Conservation (phyloP, 768 basidiomycete genomes). For the Lyophyllum decastes region DNA sequence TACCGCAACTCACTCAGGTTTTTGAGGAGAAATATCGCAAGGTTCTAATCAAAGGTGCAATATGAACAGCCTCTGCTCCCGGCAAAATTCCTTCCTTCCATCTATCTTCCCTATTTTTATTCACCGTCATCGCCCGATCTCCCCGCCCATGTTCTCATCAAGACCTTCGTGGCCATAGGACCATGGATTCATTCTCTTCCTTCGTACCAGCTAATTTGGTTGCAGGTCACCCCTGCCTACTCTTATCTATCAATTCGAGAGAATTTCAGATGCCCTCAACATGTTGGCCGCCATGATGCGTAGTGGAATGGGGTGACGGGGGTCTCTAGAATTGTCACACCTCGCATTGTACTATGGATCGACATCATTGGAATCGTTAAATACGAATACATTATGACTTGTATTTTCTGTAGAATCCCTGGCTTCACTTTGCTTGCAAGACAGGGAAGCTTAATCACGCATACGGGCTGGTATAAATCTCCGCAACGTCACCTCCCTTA, state of each 20-base stretch:
- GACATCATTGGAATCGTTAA: slow-evolving; percentile 2
- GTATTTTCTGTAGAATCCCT: not conserved
- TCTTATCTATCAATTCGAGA: slow-evolving; percentile 6
- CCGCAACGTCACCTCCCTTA: slow-evolving; percentile 82
- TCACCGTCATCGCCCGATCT: slow-evolving; percentile 18
- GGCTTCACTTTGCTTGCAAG: too few species aligned
- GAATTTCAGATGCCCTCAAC: slow-evolving; percentile 8
- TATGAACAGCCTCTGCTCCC: slow-evolving; percentile 43
- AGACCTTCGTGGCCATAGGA: slow-evolving; percentile 1
- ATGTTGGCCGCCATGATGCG: not conserved
- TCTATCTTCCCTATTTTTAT: slow-evolving; percentile 20
- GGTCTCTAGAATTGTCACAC: slow-evolving; percentile 5
- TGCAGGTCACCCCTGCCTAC: slow-evolving; percentile 11
- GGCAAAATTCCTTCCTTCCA: slow-evolving; percentile 13
- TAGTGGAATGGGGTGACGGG: not conserved
- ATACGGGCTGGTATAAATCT: slow-evolving; percentile 91
- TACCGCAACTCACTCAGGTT: slow-evolving; percentile 54
- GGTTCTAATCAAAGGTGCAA: slow-evolving; percentile 90
- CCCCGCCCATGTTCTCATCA: slow-evolving; percentile 6
- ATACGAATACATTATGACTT: slow-evolving; percentile 1
- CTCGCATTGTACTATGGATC: slow-evolving; percentile 8
- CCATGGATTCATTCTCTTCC: slow-evolving; percentile 1
- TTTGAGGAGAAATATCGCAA: slow-evolving; percentile 84
- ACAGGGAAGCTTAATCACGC: slow-evolving; percentile 59
- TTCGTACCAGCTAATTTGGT: slow-evolving; percentile 8